Conservation (phyloP, 495 filamentous ascomycete species). For the Xylaria flabelliformis region DNA sequence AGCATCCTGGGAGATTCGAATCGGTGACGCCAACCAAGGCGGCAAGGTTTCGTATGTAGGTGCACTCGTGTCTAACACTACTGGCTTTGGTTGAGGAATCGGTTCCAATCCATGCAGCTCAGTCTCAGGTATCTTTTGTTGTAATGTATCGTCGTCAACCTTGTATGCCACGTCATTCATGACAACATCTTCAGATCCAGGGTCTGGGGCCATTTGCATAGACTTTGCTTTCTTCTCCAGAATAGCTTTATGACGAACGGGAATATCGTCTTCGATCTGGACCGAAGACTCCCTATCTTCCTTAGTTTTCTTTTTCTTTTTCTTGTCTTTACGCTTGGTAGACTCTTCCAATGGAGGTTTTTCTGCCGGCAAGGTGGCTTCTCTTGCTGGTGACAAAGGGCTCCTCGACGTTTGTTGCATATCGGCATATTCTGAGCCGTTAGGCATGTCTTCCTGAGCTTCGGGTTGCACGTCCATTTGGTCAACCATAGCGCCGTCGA, state of each 20-base stretch:
- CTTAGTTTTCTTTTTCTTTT: conserved; percentile 43
- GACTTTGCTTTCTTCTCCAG: conserved; percentile 58
- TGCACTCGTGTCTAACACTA: conserved; percentile 57
- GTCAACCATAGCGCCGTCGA: neutral
- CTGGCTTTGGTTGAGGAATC: conserved; percentile 75
- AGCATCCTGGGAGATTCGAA: conserved; percentile 64
- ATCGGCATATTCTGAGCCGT: neutral
- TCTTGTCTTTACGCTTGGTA: conserved; percentile 42
- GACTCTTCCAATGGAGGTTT: neutral
- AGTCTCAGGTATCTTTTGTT: conserved; percentile 43
- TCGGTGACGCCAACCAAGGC: conserved; percentile 77
- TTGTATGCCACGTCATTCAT: conserved; percentile 34
- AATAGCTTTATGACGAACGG: conserved; percentile 50
- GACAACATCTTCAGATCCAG: conserved; percentile 35
- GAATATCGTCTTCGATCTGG: conserved; percentile 36
- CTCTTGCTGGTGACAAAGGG: neutral
- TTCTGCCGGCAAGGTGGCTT: neutral
- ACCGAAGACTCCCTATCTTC: conserved; percentile 18
- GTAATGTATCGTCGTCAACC: conserved; percentile 35
- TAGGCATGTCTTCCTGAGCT: neutral
- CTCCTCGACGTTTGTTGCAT: neutral
- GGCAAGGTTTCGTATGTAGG: conserved; percentile 64
- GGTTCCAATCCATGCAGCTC: conserved; percentile 73
- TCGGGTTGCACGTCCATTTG: neutral
- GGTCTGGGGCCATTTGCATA: conserved; percentile 44